Evolutionary conservation across 2,329 filamentous ascomycete species (phyloP).

Genomic region (Davidsoniella virescens): DNA sequence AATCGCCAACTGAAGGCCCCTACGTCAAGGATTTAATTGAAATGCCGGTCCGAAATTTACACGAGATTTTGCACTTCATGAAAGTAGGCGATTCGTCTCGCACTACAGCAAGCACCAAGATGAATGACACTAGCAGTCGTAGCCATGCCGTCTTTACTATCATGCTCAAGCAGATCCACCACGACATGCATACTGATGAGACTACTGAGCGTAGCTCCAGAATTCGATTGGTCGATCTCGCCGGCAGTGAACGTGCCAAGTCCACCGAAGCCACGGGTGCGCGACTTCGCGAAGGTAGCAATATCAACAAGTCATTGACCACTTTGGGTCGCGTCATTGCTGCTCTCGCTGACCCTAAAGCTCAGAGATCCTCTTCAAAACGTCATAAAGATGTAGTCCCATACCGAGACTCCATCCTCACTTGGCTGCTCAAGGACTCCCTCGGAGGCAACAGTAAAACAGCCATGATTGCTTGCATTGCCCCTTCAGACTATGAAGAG

Average conservation of each 20-base stretch:
- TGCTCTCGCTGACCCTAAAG: conserved; percentile 55
- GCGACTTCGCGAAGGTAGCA: conserved; percentile 81
- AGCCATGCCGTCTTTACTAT: conserved; percentile 97
- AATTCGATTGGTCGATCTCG: conserved; percentile 87
- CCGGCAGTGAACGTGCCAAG: conserved; percentile 87
- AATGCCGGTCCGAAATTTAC: conserved; percentile 71
- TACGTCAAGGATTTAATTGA: conserved; percentile 96
- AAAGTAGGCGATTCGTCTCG: conserved; percentile 73
- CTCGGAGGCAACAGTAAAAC: conserved; percentile 95
- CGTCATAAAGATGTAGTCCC: conserved; percentile 51
- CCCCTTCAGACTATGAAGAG: conserved; percentile 90
- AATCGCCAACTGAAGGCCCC: conserved; percentile 85
- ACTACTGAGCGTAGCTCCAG: conserved; percentile 88
- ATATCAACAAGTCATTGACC: conserved; percentile 97
- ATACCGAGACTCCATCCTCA: conserved; percentile 75
- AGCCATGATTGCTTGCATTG: conserved; percentile 97
- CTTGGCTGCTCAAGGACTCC: conserved; percentile 86
- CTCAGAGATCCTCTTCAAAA: conserved; percentile 32
- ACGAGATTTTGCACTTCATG: conserved; percentile 83
- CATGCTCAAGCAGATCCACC: conserved; percentile 94
- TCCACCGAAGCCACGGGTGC: conserved; percentile 87
- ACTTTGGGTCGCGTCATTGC: conserved; percentile 93
- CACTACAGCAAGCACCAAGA: conserved; percentile 87
- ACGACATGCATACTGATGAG: conserved; percentile 93
- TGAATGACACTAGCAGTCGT: conserved; percentile 96